Percentiles rank a stretch among this genome's conserved stretches.
phyloP scores from a whole-genome alignment of 108 stramenopile species.

The Cyclotella sp. region DNA sequence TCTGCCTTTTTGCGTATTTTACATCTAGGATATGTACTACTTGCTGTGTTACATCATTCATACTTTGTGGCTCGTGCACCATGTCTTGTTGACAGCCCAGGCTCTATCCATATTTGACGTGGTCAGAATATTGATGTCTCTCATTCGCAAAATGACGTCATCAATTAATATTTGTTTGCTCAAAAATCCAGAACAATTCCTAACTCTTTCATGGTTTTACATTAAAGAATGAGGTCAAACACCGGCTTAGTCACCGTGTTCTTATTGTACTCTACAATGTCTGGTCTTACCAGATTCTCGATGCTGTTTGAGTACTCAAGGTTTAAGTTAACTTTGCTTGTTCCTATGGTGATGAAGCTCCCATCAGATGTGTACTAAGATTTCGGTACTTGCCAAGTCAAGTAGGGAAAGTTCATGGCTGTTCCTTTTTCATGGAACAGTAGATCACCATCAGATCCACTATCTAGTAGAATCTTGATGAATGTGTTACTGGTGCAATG shows the following conservation, averaged over 20 bases:
- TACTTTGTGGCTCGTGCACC: neutral
- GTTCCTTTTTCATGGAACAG: too few species aligned
- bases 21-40: constrained; percentile 2
- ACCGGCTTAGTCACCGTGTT: neutral
- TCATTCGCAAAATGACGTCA: neutral
- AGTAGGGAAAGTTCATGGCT: too few species aligned
- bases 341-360: too few species aligned
- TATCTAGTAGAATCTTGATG: too few species aligned
- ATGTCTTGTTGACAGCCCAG: neutral
- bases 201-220: neutral
- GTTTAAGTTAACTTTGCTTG: too few species aligned
- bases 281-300: too few species aligned
- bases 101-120: neutral
- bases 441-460: too few species aligned
- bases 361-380: too few species aligned
- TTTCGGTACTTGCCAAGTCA: too few species aligned
- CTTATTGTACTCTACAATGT: too few species aligned
- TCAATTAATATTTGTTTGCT: neutral
- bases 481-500: too few species aligned
- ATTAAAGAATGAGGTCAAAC: neutral
- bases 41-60: constrained; percentile 6
- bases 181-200: neutral
- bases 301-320: too few species aligned
- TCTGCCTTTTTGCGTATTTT: neutral
- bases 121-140: neutral